Percentiles rank a stretch among this genome's conserved stretches.
Evolutionary conservation across 305 asterid genomes (phyloP).

Genomic region (Lippia alba): DNA sequence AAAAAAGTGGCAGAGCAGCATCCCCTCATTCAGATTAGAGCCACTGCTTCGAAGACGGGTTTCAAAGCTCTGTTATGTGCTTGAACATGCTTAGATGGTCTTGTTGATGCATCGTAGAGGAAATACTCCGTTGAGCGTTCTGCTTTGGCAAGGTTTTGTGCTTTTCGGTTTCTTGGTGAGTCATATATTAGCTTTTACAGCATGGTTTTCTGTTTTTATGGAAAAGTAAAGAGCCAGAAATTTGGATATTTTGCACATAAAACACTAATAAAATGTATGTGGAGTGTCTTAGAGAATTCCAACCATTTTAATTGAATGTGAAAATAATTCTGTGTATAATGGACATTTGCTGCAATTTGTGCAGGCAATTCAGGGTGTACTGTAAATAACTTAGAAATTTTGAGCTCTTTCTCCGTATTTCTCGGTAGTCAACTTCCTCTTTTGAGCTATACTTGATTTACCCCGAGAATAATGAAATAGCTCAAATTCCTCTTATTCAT

Average conservation of each 20-base stretch:
- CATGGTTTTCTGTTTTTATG: conserved; percentile 17
- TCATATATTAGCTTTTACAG: conserved; percentile 12
- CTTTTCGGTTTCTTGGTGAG: conserved; percentile 46
- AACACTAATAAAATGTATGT: not conserved
- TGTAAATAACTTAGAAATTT: too few species aligned
- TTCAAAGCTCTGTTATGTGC: conserved; percentile 67
- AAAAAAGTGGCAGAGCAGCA: conserved; percentile 67
- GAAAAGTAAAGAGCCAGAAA: conserved; percentile 13
- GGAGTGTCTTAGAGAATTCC: not conserved
- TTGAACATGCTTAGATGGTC: conserved; percentile 63
- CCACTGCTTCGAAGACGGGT: conserved; percentile 79
- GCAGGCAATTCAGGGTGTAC: too few species aligned
- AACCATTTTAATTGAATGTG: not conserved
- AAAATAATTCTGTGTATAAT: not conserved
- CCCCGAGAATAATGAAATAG: too few species aligned
- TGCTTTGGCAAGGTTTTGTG: conserved; percentile 26
- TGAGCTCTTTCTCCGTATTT: too few species aligned
- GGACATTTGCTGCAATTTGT: too few species aligned
- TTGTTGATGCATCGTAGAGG: conserved; percentile 33
- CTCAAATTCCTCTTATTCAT: too few species aligned
- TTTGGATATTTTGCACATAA: not conserved
- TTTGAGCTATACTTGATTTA: too few species aligned
- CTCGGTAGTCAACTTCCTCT: too few species aligned
- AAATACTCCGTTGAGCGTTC: conserved; percentile 35
- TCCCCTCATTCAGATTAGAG: conserved; percentile 74